These are phyloP conservation scores for Hypoxylon sp. DNA, from an alignment of 2,329 filamentous ascomycete species.

Conservation along the genomic window DNA sequence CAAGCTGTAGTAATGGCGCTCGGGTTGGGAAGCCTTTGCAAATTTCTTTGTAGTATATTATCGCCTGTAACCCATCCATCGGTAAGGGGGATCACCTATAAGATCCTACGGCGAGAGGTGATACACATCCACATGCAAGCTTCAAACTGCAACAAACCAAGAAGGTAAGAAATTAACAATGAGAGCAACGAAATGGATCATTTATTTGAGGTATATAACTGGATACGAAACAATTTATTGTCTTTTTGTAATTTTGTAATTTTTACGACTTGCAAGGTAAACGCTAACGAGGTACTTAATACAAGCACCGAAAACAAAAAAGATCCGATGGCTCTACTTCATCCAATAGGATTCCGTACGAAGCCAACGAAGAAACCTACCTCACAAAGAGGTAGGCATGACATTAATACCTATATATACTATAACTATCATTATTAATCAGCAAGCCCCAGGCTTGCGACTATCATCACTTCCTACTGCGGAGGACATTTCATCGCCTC, in stretches of 20 bases:
- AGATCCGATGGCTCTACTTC: neutral
- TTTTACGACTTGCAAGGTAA: neutral
- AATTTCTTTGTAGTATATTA: too few species aligned
- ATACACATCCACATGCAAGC: neutral
- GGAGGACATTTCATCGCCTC: too few species aligned
- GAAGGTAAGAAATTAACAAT: neutral
- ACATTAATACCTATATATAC: neutral
- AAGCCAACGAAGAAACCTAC: neutral
- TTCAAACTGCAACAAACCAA: neutral
- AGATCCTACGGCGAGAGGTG: neutral
- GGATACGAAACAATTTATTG: neutral
- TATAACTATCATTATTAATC: neutral
- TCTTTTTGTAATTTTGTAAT: neutral
- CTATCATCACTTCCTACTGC: neutral
- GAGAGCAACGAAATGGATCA: neutral
- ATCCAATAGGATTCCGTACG: neutral
- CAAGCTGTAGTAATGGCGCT: neutral
- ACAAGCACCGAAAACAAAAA: neutral
- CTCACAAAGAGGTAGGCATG: neutral
- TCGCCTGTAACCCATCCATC: neutral
- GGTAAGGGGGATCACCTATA: too few species aligned
- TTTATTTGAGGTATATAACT: neutral
- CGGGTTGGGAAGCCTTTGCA: neutral
- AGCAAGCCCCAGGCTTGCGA: conserved; percentile 15
- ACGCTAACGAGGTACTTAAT: neutral